Evolutionary conservation across 768 basidiomycete species (phyloP), one percentile per base, ranked within the genome.

Genomic region (Pulveroboletus sp.): DNA sequence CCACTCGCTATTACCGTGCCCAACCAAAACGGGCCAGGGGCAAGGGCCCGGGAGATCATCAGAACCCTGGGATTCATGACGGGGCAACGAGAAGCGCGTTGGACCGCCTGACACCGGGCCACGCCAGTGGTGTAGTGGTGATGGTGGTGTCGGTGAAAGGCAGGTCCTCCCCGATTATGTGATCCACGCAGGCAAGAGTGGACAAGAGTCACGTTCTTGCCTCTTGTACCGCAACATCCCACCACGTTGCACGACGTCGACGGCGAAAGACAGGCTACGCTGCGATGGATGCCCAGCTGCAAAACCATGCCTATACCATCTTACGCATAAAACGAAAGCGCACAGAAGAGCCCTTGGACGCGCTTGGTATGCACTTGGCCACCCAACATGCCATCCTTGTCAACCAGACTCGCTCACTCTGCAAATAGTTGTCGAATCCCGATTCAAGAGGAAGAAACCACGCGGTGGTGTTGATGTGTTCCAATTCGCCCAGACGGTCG

Each of bases 321-420:
- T 67, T 91, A 30, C 80, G 89, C 30, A 89, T 91, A 67, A 91
- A 91, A 65, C 77, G 89, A 31, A 90, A 89, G 61, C 76, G 89
- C 21, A 85, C 79, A 32, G 89, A 91, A 57, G 89, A 89, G 60
- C 86, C 89, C 32, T 71, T 90, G 41, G 89, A 91, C 69, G 89
- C 85, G 32, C 73, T 91, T 56, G 85, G 89, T 85, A 71, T 58
- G 73, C 66, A 35, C 54, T 42, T 49, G 27, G 35, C 46, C 55
- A 41, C 50, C 49, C 42, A n/a, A 31, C 39, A 47, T 48, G 45
- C 36, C 48, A 40, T 47, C 43, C 43, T 49, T 52, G 53, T 54
- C 50, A 43, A 30, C 50, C 38, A 59, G 39, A 43, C 55, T 21
- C 46, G 31, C 57, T 60, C 33, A 55, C 43, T 14, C 52, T 50